Conservation (phyloP, 495 filamentous ascomycete genomes). For the Lasiosphaeris hirsuta region DNA sequence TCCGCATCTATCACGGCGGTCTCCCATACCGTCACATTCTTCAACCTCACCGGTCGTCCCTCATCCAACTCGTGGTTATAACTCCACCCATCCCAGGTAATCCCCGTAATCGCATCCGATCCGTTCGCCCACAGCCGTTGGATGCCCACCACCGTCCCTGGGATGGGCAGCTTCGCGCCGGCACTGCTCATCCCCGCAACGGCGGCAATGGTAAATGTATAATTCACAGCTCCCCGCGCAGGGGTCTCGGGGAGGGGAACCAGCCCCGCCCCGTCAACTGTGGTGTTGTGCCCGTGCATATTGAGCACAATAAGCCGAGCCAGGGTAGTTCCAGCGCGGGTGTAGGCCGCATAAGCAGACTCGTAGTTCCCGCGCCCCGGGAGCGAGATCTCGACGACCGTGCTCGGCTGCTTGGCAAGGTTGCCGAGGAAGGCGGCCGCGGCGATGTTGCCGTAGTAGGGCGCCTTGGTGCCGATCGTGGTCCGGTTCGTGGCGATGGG, state of each 20-base stretch:
- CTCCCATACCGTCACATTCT: slow-evolving; percentile 58
- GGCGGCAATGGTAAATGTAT: slow-evolving; percentile 40
- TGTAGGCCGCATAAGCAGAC: slow-evolving; percentile 60
- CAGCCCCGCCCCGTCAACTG: slow-evolving; percentile 39
- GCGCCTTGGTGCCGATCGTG: slow-evolving; percentile 57
- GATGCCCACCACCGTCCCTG: slow-evolving; percentile 28
- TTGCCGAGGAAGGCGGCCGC: slow-evolving; percentile 55
- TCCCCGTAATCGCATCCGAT: slow-evolving; percentile 59
- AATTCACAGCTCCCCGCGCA: slow-evolving; percentile 34
- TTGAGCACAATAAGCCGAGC: slow-evolving; percentile 56
- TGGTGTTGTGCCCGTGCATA: slow-evolving; percentile 59
- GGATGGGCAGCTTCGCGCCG: neutral
- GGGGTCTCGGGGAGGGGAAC: slow-evolving; percentile 20
- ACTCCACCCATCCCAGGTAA: slow-evolving; percentile 60
- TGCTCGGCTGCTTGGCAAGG: slow-evolving; percentile 19
- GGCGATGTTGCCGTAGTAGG: slow-evolving; percentile 64
- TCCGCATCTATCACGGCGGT: slow-evolving; percentile 34
- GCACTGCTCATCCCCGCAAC: neutral
- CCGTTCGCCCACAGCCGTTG: slow-evolving; percentile 58
- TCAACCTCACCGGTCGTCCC: slow-evolving; percentile 53
- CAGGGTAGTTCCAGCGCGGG: slow-evolving; percentile 33
- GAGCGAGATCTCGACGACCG: slow-evolving; percentile 42
- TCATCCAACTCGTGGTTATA: slow-evolving; percentile 59
- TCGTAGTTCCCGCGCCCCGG: slow-evolving; percentile 39
- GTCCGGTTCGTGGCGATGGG: slow-evolving; percentile 53